Evolutionary conservation across 2,329 filamentous ascomycete genomes (phyloP).

Genomic region (Arthrinium puccinioides): DNA sequence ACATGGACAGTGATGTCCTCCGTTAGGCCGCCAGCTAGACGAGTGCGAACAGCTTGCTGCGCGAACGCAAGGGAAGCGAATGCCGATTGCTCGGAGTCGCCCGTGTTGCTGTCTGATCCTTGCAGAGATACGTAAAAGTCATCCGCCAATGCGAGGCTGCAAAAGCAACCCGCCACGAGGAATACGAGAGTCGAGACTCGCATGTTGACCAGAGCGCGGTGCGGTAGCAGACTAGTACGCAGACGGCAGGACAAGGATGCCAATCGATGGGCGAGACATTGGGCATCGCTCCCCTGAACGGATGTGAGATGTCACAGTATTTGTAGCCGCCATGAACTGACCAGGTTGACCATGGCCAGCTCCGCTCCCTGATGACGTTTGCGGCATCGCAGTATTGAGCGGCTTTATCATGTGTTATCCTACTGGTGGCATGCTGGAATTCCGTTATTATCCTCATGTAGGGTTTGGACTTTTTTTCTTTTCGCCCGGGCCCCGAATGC

Average conservation of each 20-base stretch:
- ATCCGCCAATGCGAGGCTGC: not conserved
- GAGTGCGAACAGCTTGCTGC: not conserved
- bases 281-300: not conserved
- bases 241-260: not conserved
- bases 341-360: no score
- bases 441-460: no score
- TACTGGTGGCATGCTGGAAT: no score
- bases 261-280: not conserved
- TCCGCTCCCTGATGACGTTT: no score
- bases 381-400: no score
- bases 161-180: not conserved
- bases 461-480: no score
- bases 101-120: not conserved
- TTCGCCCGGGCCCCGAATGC: no score
- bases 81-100: not conserved
- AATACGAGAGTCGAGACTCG: no score
- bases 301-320: not conserved
- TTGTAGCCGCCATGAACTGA: not conserved
- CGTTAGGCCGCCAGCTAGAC: not conserved
- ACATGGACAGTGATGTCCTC: conserved; percentile 1
- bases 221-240: no score
- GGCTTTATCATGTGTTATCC: no score
- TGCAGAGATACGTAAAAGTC: not conserved
- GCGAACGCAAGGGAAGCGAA: not conserved
- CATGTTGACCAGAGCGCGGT: no score